A percentile compares a stretch with the other conserved stretches of the same genome.
These are phyloP conservation scores for Plectosphaerella sp. DNA, from an alignment of 2,329 filamentous ascomycete species.

Conservation along the genomic window DNA sequence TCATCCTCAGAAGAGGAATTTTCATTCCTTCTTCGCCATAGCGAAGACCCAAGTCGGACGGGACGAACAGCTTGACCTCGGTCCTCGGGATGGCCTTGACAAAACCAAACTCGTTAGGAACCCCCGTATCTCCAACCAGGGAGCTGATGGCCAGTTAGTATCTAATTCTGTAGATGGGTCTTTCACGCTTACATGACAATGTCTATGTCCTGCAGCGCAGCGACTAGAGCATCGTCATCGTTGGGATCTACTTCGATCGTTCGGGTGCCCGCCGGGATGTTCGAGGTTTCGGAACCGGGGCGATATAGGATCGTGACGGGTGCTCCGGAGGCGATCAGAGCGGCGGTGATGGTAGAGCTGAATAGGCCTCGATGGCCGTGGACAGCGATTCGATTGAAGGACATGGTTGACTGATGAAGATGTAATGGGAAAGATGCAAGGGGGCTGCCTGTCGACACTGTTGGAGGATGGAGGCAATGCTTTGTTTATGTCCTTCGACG, in stretches of 20 bases:
- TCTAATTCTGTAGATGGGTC: conserved; percentile 12
- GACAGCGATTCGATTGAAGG: conserved; percentile 18
- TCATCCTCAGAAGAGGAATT: conserved; percentile 16
- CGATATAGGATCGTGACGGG: conserved; percentile 19
- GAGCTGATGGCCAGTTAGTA: conserved; percentile 5
- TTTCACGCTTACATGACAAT: conserved; percentile 3
- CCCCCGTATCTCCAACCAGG: conserved; percentile 14
- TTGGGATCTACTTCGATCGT: conserved; percentile 5
- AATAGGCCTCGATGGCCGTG: conserved; percentile 22
- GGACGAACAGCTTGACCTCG: conserved; percentile 21
- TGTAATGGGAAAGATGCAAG: too few species aligned
- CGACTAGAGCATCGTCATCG: conserved; percentile 1
- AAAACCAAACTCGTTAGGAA: conserved; percentile 17
- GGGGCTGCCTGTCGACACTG: too few species aligned
- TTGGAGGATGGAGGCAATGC: too few species aligned
- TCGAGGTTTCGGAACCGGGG: conserved; percentile 18
- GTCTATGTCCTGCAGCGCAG: conserved; percentile 4
- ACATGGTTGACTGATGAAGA: too few species aligned
- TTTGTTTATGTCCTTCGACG: too few species aligned
- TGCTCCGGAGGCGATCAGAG: conserved; percentile 17
- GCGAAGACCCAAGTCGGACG: conserved; percentile 18
- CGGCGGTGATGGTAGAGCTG: conserved; percentile 17
- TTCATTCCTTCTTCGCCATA: conserved; percentile 17
- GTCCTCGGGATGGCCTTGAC: conserved; percentile 20
- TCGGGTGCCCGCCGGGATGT: conserved; percentile 6